Base-by-base conservation (phyloP, 257 asterid species). In the Nicotiana attenuata region DNA sequence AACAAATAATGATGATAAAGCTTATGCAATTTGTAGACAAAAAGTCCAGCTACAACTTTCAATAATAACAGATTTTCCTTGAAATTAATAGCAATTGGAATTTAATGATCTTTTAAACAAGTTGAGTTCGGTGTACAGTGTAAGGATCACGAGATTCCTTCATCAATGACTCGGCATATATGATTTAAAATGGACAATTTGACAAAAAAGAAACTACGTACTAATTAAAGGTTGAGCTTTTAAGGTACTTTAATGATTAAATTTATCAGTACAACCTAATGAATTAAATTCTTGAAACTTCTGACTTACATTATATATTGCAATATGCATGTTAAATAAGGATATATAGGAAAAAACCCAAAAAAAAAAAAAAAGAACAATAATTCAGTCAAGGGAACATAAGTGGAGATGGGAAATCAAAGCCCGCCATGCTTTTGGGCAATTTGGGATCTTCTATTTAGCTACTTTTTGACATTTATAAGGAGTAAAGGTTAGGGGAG, bases 91-190 rank as follows among this genome's bases (percentile, higher is more conserved):
- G 61, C 61, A 73, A 47, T 24, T 47, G 79, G 79, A 20, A 67
- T 45, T 71, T 45, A 71, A 47, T 14, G 16, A 73, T 24, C 13
- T 47, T 73, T 45, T 47, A 47, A 47, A 73, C 24, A 73, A 73
- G 79, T 73, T 73, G 79, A 50, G 35, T 50, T 11, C 15, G 16
- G 0, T 3, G 63, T 84, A 84, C 88, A 88, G 26, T 86, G 87
- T 56, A 85, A 78, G 86, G 79, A 63, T 85, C 76, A 81, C 60
- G 73, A 71, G 66, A 83, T 38, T 66, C 81, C 31, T 65, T 79
- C 84, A 38, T 69, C 79, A 73, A 56, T 63, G 45, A 65, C 57
- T 75, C 77, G 38, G 61, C 10, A 17, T 56, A 56, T 5, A 5
- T 56, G 20, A 71, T 10, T 69, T 69, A 20, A 41, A 69, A 69